A percentile compares a stretch with the other conserved stretches of the same genome.
Conservation (phyloP, 179 eudicot species). For the Camellia oleifera region DNA sequence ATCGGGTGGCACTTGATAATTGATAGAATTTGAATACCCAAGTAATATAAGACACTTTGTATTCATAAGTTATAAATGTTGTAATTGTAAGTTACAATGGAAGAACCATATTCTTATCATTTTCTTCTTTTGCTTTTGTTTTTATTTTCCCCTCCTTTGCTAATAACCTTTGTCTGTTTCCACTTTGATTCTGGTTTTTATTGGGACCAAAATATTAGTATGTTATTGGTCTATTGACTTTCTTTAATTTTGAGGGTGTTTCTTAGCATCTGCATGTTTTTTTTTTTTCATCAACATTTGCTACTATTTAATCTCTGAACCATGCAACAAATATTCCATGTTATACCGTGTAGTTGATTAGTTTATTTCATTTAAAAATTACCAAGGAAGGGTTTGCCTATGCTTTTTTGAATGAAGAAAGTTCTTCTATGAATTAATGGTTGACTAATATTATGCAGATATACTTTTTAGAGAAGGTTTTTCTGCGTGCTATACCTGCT, state of each 20-base stretch:
- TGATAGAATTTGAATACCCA: background rate
- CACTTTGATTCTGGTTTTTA: background rate
- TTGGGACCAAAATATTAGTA: background rate
- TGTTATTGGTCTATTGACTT: background rate
- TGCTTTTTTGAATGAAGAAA: conserved; percentile 3
- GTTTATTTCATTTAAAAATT: background rate
- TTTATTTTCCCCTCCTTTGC: background rate
- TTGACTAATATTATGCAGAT: conserved; percentile 25
- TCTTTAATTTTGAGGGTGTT: background rate
- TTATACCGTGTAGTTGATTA: background rate
- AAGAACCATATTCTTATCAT: background rate
- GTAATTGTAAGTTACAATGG: background rate
- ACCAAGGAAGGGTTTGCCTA: background rate
- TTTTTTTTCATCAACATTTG: background rate
- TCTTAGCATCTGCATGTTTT: background rate
- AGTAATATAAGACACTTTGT: background rate
- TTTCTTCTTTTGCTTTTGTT: background rate
- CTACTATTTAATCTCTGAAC: background rate
- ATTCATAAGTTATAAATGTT: background rate
- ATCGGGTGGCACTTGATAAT: background rate
- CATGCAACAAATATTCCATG: background rate
- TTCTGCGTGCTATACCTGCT: conserved; percentile 33
- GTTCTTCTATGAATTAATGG: background rate
- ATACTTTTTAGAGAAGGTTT: conserved; percentile 34
- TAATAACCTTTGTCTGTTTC: background rate